Conservation (phyloP, 306 rosid species). For the Pyrus betulifolia region DNA sequence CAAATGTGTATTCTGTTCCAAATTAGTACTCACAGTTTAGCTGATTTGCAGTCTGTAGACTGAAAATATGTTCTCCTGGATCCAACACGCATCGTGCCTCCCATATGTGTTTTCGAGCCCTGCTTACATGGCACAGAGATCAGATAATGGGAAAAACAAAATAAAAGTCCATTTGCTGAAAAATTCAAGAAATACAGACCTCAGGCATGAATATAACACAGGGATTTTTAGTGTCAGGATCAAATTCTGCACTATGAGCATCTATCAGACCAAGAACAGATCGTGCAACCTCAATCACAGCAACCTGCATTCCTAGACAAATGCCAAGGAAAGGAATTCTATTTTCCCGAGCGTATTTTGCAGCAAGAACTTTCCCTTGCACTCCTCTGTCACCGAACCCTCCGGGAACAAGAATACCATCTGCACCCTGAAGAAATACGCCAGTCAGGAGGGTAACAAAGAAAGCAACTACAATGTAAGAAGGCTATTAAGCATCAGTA, state of each 20-base stretch:
- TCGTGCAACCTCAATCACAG: conserved; percentile 82
- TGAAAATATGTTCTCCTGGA: conserved; percentile 82
- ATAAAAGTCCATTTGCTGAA: neutral
- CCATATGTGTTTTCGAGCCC: conserved; percentile 98
- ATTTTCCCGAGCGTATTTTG: conserved; percentile 76
- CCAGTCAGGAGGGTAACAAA: conserved; percentile 8
- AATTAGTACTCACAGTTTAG: conserved; percentile 56
- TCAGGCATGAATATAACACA: conserved; percentile 94
- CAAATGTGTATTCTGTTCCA: neutral
- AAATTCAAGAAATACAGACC: conserved; percentile 28
- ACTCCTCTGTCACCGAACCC: conserved; percentile 96
- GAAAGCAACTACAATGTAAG: neutral
- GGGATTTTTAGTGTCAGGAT: conserved; percentile 63
- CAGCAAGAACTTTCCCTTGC: conserved; percentile 88
- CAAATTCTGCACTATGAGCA: conserved; percentile 82
- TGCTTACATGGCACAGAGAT: conserved; percentile 16
- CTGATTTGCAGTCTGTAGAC: conserved; percentile 64
- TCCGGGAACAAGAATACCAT: conserved; percentile 90
- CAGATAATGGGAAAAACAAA: conserved; percentile 3
- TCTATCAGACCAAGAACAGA: conserved; percentile 73
- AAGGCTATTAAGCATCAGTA: neutral
- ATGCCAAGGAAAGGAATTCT: conserved; percentile 81
- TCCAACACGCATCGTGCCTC: conserved; percentile 98
- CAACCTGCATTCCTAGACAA: conserved; percentile 90
- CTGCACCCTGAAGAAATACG: conserved; percentile 63